Conservation (phyloP, 208 protist species). For the Crithidia fasciculata region DNA sequence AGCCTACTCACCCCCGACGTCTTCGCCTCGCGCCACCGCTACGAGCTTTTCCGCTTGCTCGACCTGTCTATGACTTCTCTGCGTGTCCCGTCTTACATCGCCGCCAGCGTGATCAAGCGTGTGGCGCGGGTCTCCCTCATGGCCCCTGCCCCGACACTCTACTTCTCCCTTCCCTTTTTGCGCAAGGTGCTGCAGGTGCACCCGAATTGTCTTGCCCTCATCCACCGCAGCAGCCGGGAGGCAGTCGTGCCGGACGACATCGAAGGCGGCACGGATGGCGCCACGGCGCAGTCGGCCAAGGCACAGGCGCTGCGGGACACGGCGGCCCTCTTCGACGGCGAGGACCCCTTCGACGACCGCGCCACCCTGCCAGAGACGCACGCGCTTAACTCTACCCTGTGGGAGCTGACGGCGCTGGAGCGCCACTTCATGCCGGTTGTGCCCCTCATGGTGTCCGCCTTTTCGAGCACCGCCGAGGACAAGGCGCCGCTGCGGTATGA, state of each 20-base stretch:
- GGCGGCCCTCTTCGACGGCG: constrained; percentile 74
- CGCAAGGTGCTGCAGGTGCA: constrained; percentile 86
- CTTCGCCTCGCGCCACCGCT: constrained; percentile 87
- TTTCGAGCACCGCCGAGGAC: constrained; percentile 81
- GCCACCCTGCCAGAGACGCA: constrained; percentile 46
- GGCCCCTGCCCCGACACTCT: constrained; percentile 80
- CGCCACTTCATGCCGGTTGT: constrained; percentile 86
- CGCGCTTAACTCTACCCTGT: constrained; percentile 84
- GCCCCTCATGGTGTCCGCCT: constrained; percentile 86
- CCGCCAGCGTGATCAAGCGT: constrained; percentile 82
- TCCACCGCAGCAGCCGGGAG: constrained; percentile 82
- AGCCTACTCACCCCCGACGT: constrained; percentile 79
- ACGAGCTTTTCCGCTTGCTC: constrained; percentile 86
- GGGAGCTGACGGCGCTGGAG: constrained; percentile 90
- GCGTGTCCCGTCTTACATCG: constrained; percentile 84
- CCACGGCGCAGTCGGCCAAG: constrained; percentile 31
- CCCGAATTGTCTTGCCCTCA: constrained; percentile 87
- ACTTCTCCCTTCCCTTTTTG: constrained; percentile 88
- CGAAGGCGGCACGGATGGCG: constrained; percentile 12
- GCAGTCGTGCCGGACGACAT: constrained; percentile 54
- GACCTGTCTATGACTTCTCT: constrained; percentile 85
- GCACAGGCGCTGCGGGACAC: constrained; percentile 53
- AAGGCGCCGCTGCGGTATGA: constrained; percentile 84
- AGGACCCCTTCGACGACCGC: constrained; percentile 75
- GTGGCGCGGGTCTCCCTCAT: constrained; percentile 67